Evolutionary conservation across 768 basidiomycete genomes (phyloP), one percentile per base, ranked within the genome.

Genomic region (Russula compacta): DNA sequence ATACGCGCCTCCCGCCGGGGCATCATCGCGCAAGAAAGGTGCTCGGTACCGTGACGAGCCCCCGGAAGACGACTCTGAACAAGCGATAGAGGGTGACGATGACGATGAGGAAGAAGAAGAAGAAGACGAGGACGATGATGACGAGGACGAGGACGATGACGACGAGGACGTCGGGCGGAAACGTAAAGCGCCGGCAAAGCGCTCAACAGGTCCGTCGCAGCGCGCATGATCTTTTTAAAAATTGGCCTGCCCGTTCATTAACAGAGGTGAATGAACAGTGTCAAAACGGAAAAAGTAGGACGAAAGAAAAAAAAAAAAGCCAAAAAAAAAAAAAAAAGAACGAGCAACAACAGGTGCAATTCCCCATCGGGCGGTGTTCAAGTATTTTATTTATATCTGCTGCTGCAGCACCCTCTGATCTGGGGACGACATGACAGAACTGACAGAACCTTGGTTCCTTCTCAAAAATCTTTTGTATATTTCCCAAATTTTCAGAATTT

Each of bases 151-250:
- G 0, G 53, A 50, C 7, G 60, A 61, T 5, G 59, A 49, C 2
- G 52, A 60, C 29, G 67, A 67, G 21, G 53, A 61, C 35, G 61
- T 24, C 8, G 70, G 72, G 6, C 65, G 64, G 48, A 82, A 81
- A 71, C 73, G 81, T 59, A 83, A 82, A 67, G 81, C 79, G 8
- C 64, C 71, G 0, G 63, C 72, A 36, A 73, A 72, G 63, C 72
- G 71, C 49, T 68, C 76, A 29, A 70, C 71, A 24, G 73, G 80
- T 80, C 63, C 66, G 77, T 61, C 48, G 6, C 24, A 29, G 24
- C 11, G 3, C 35, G 19, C 33, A 2, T 12, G 2, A 10, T 24
- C 1, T 21, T 32, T 10, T 0, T n/a, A n/a, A 29, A 29, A 29
- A 29, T 29, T 3, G 24, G 24, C 3, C 24, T 29, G 24, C 3